These are phyloP conservation scores for Artemisia princeps DNA, from an alignment of 140 eudicot genomes.

Conservation along the genomic window DNA sequence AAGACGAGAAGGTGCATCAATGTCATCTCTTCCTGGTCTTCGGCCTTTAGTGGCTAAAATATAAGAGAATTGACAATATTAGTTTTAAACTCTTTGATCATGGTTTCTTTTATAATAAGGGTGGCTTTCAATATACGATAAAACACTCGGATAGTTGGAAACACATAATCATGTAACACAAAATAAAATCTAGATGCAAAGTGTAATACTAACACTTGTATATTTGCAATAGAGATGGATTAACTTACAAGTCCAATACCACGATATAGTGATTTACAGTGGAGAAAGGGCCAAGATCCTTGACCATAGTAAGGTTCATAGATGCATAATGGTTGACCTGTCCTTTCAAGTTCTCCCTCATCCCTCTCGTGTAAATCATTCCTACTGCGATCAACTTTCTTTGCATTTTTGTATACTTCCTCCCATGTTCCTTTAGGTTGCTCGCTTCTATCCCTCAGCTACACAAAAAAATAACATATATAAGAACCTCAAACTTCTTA, in stretches of 20 bases:
- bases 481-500: conserved; percentile 4
- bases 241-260: conserved; percentile 83
- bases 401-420: conserved; percentile 78
- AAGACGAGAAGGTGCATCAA: conserved; percentile 94
- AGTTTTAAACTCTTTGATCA: conserved; percentile 14
- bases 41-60: conserved; percentile 63
- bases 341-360: conserved; percentile 92
- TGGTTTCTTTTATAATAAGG: not conserved
- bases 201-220: not conserved
- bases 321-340: conserved; percentile 70
- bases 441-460: conserved; percentile 90
- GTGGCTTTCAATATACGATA: not conserved
- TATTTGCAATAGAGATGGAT: conserved; percentile 16
- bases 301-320: conserved; percentile 90
- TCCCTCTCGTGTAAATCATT: conserved; percentile 89
- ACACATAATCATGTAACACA: conserved; percentile 9
- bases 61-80: conserved; percentile 10
- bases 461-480: conserved; percentile 22
- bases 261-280: conserved; percentile 65
- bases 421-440: conserved; percentile 86
- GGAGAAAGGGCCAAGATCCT: conserved; percentile 96
- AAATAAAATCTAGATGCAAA: conserved; percentile 7
- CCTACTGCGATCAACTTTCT: conserved; percentile 61
- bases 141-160: not conserved
- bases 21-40: conserved; percentile 70